These are phyloP conservation scores for Schoenoplectus tabernaemontani DNA, from an alignment of 202 grass and related monocot genomes.

Conservation along the genomic window DNA sequence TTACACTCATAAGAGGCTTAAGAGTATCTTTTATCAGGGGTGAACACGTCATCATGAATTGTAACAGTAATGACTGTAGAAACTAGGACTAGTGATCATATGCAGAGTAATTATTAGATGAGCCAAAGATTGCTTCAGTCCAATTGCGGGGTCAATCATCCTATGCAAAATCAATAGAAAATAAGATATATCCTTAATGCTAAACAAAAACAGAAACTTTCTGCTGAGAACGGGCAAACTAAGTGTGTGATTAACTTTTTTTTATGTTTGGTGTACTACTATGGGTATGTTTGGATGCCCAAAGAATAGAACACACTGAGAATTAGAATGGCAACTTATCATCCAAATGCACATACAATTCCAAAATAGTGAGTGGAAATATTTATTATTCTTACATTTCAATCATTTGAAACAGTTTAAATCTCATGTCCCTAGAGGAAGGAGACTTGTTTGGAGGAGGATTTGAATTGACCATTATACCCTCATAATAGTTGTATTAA, in stretches of 20 bases:
- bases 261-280: too few species aligned
- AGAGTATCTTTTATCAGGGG: background rate
- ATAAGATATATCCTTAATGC: background rate
- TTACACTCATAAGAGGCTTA: background rate
- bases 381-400: too few species aligned
- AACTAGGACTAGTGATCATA: constrained; percentile 12
- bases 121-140: constrained; percentile 9
- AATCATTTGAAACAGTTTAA: too few species aligned
- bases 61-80: background rate
- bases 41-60: background rate
- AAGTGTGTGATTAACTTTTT: background rate
- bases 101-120: constrained; percentile 13
- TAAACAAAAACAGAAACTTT: background rate
- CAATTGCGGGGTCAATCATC: background rate
- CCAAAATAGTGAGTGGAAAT: too few species aligned
- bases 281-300: too few species aligned
- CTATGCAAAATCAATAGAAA: background rate
- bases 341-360: too few species aligned
- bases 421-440: too few species aligned
- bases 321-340: too few species aligned
- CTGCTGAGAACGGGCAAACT: background rate
- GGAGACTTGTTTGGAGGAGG: background rate
- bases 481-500: too few species aligned
- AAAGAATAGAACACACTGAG: too few species aligned
- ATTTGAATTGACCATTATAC: too few species aligned